Percentiles rank a stretch among this genome's conserved stretches.
Evolutionary conservation across 257 asterid species (phyloP).

Genomic region (Nicotiana benthamiana): DNA sequence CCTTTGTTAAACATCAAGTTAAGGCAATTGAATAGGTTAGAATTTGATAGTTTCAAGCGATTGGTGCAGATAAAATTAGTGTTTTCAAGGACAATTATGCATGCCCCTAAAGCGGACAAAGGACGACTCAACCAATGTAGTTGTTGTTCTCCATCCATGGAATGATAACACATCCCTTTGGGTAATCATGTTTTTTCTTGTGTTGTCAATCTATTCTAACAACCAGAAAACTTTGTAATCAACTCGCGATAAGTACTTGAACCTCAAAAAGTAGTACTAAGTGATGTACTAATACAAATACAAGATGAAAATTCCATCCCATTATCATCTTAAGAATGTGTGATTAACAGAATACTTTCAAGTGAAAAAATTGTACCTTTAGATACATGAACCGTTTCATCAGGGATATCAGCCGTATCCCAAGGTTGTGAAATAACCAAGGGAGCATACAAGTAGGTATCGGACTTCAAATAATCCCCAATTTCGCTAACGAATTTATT

Average conservation of each 20-base stretch:
- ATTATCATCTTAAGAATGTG: background rate
- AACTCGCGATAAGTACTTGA: background rate
- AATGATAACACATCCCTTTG: background rate
- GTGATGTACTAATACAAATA: background rate
- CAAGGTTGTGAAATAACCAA: slow-evolving; percentile 8
- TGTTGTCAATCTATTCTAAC: background rate
- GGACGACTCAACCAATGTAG: too few species aligned
- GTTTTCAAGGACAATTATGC: background rate
- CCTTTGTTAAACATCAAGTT: background rate
- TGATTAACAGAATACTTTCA: background rate
- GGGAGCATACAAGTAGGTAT: slow-evolving; percentile 48
- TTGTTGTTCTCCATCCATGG: too few species aligned
- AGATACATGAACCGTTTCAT: background rate
- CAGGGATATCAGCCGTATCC: background rate
- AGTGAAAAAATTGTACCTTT: slow-evolving; percentile 16
- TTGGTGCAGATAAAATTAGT: background rate
- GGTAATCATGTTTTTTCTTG: background rate
- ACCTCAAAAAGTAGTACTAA: background rate
- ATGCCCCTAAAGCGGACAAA: background rate
- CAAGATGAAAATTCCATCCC: background rate
- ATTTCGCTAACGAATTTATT: slow-evolving; percentile 10
- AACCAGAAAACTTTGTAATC: background rate
- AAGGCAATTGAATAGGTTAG: background rate
- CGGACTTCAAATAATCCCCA: slow-evolving; percentile 30
- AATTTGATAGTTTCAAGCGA: background rate